Conservation (phyloP, 805 yeast genomes). For the Pichia occidentalis region DNA sequence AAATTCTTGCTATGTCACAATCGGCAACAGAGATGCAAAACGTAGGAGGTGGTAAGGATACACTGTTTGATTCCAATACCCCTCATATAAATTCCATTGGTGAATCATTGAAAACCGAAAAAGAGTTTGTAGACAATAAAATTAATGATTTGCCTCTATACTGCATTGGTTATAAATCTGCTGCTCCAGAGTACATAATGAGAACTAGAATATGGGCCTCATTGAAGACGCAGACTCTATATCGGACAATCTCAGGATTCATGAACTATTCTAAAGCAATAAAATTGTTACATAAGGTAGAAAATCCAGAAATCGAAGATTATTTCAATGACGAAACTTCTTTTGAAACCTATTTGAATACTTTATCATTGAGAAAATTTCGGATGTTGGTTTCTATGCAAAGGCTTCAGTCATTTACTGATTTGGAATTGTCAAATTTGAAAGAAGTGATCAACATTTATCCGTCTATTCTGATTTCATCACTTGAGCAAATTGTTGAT, state of each 20-base stretch:
- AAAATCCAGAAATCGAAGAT: conserved; percentile 48
- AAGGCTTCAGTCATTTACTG: conserved; percentile 57
- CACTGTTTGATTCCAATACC: neutral
- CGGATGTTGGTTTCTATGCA: conserved; percentile 84
- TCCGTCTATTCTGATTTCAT: conserved; percentile 57
- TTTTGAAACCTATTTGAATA: conserved; percentile 60
- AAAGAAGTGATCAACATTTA: conserved; percentile 62
- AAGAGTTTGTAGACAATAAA: conserved; percentile 33
- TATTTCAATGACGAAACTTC: conserved; percentile 33
- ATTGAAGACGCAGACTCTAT: conserved; percentile 73
- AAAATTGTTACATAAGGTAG: conserved; percentile 59
- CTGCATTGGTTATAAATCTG: conserved; percentile 64
- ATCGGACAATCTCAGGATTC: conserved; percentile 78
- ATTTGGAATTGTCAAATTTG: conserved; percentile 61
- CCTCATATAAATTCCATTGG: neutral
- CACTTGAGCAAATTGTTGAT: conserved; percentile 43
- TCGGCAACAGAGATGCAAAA: neutral
- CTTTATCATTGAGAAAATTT: conserved; percentile 76
- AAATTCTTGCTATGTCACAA: conserved; percentile 34
- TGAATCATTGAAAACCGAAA: conserved; percentile 32
- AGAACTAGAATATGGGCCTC: conserved; percentile 88
- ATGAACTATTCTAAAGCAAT: conserved; percentile 73
- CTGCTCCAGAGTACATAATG: conserved; percentile 54
- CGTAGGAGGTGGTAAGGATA: neutral
- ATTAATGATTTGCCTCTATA: conserved; percentile 63